These are phyloP conservation scores for Cystoderma amianthinum DNA, from an alignment of 768 basidiomycete genomes.

Conservation along the genomic window DNA sequence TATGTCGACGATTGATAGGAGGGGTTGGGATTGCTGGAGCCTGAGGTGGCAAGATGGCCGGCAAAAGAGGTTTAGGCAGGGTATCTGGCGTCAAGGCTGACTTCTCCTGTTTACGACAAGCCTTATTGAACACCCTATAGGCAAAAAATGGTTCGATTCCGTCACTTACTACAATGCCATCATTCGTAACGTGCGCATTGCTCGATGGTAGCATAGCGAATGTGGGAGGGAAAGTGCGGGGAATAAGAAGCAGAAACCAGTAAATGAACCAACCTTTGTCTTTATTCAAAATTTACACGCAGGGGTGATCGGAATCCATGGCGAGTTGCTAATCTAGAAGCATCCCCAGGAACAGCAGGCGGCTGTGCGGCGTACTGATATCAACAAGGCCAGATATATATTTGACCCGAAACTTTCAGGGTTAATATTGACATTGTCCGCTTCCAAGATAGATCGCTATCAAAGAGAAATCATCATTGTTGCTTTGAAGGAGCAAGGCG, in stretches of 20 bases:
- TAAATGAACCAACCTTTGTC: neutral
- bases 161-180: neutral
- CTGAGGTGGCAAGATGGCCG: constrained; percentile 1
- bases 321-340: neutral
- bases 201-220: neutral
- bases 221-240: neutral
- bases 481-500: too few species aligned
- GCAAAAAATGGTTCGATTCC: neutral
- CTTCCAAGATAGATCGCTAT: neutral
- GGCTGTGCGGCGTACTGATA: neutral
- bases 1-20: constrained; percentile 7
- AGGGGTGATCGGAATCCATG: neutral
- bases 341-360: neutral
- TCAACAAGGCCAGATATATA: neutral
- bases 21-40: constrained; percentile 7
- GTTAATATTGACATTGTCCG: neutral
- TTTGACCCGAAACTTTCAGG: neutral
- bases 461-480: neutral
- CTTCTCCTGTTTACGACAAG: neutral
- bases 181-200: neutral
- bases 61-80: neutral
- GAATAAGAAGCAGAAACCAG: neutral
- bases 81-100: neutral
- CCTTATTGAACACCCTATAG: neutral
- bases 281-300: neutral